phyloP scores from a whole-genome alignment of 768 basidiomycete species.

The Xerocomellus amylosporus region DNA sequence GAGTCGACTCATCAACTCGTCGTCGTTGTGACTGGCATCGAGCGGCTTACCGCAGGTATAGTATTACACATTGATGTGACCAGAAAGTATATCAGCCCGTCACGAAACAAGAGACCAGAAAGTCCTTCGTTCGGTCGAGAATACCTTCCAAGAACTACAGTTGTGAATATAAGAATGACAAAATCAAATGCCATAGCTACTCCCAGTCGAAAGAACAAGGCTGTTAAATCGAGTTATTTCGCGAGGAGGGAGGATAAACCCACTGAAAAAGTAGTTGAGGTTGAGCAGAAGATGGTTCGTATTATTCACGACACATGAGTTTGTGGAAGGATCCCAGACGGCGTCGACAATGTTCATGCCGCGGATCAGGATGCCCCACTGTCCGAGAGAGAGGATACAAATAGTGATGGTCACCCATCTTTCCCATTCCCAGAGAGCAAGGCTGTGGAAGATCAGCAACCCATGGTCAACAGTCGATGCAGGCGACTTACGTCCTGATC shows the following conservation, averaged over 20 bases:
- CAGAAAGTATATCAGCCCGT: conserved; percentile 69
- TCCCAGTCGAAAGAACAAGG: neutral
- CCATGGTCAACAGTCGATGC: conserved; percentile 11
- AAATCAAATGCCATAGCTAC: conserved; percentile 71
- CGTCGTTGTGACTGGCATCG: neutral
- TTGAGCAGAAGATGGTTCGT: conserved; percentile 59
- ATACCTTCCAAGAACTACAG: conserved; percentile 46
- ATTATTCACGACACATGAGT: conserved; percentile 48
- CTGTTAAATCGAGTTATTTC: neutral
- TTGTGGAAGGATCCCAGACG: conserved; percentile 42
- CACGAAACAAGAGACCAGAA: conserved; percentile 70
- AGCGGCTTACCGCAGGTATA: conserved; percentile 56
- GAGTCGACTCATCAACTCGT: neutral
- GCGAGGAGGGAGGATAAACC: conserved; percentile 21
- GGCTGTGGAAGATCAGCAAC: conserved; percentile 38
- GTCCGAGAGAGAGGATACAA: conserved; percentile 53
- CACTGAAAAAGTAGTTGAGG: conserved; percentile 69
- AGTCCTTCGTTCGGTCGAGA: conserved; percentile 50
- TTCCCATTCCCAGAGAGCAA: conserved; percentile 69
- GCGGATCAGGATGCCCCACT: conserved; percentile 66
- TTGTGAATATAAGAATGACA: conserved; percentile 54
- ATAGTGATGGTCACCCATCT: conserved; percentile 48
- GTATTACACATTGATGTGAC: conserved; percentile 64
- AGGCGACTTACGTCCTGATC: conserved; percentile 54
- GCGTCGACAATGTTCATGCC: conserved; percentile 66